A percentile compares a stretch with the other conserved stretches of the same genome.
These are phyloP conservation scores for Backusella parvicylindrica DNA, from an alignment of 192 early-diverging fungal species.

Conservation along the genomic window DNA sequence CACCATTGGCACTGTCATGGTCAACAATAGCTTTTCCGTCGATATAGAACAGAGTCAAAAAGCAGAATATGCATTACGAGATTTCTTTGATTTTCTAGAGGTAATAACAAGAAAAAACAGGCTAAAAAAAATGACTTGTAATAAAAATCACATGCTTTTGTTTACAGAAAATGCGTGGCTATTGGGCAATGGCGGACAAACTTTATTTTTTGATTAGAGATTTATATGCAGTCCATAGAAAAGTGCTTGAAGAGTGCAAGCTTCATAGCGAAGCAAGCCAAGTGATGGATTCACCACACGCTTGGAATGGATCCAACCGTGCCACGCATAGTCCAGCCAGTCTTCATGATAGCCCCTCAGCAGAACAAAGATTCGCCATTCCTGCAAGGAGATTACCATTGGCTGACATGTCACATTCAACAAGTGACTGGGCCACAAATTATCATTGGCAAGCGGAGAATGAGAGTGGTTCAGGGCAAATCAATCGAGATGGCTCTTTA, in stretches of 20 bases:
- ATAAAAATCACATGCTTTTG: background rate
- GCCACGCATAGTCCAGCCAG: background rate
- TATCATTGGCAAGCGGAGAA: background rate
- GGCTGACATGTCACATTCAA: background rate
- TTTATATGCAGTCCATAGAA: slow-evolving; percentile 32
- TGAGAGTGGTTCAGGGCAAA: background rate
- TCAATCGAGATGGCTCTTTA: background rate
- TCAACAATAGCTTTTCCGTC: slow-evolving; percentile 41
- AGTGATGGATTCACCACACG: background rate
- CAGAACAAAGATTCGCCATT: background rate
- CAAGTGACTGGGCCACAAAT: background rate
- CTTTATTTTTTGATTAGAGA: slow-evolving; percentile 48
- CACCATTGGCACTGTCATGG: slow-evolving; percentile 46
- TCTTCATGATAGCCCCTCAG: background rate
- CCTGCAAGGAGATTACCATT: background rate
- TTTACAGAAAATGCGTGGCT: slow-evolving; percentile 36
- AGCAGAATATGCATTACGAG: slow-evolving; percentile 36
- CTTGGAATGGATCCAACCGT: background rate
- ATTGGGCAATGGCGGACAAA: slow-evolving; percentile 49
- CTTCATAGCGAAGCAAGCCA: background rate
- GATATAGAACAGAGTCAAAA: slow-evolving; percentile 33
- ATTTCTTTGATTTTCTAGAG: slow-evolving; percentile 29
- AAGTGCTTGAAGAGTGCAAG: background rate
- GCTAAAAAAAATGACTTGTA: background rate
- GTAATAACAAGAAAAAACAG: background rate